phyloP scores from a whole-genome alignment of 352 stramenopile genomes.

The Phytopythium delawarense region DNA sequence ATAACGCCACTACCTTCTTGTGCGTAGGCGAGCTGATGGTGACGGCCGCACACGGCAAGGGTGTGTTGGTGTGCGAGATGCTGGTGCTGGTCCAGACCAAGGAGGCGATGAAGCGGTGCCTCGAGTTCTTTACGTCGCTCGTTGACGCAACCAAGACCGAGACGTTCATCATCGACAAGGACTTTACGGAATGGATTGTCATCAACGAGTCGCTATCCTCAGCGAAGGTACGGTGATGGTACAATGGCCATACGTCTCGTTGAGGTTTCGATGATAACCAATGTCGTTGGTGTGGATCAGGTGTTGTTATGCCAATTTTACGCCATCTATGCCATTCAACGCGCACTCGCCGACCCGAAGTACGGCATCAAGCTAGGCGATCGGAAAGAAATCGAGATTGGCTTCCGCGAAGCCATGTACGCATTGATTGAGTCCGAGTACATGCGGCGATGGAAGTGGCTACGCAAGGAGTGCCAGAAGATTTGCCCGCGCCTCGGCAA shows the following conservation, averaged over 20 bases:
- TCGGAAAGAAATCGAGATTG: neutral
- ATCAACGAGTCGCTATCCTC: slow-evolving; percentile 5
- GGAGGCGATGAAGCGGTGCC: slow-evolving; percentile 9
- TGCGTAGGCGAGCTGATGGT: slow-evolving; percentile 12
- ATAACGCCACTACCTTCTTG: neutral
- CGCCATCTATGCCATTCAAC: slow-evolving; percentile 5
- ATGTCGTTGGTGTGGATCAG: slow-evolving; percentile 3
- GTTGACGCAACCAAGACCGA: slow-evolving; percentile 5
- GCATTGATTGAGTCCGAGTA: neutral
- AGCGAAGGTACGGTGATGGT: neutral
- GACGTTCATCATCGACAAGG: slow-evolving; percentile 26
- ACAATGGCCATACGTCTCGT: neutral
- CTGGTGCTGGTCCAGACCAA: slow-evolving; percentile 13
- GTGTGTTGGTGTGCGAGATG: slow-evolving; percentile 22
- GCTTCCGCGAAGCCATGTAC: neutral
- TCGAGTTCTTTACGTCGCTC: slow-evolving; percentile 9
- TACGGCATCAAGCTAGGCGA: neutral
- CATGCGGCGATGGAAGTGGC: neutral
- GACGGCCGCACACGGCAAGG: slow-evolving; percentile 12
- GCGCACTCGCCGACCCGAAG: neutral
- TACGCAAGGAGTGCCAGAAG: neutral
- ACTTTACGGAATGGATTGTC: slow-evolving; percentile 14
- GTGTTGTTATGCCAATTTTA: slow-evolving; percentile 20
- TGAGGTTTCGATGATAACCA: neutral
- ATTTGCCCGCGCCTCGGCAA: neutral